Conservation (phyloP, 1,139 yeast genomes). For the Citeromyces hawaiiensis region DNA sequence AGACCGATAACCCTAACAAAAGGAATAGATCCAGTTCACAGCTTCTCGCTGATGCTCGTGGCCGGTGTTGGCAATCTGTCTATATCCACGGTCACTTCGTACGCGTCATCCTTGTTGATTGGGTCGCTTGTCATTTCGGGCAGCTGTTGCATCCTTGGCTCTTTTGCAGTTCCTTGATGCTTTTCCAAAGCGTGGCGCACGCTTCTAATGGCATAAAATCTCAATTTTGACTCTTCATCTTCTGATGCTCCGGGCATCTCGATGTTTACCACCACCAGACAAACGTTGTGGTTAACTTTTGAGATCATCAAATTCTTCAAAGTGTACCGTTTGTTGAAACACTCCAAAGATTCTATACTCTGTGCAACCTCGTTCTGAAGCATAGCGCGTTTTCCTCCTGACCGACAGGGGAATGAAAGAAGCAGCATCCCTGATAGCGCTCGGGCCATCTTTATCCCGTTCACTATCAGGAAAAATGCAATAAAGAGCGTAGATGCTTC, state of each 20-base stretch:
- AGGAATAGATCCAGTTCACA: too few relatives aligned
- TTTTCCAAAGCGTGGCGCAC: slow-evolving; percentile 12
- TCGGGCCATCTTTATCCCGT: slow-evolving; percentile 43
- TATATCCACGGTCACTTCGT: slow-evolving; percentile 45
- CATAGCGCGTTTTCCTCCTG: slow-evolving; percentile 22
- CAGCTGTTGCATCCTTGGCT: slow-evolving; percentile 10
- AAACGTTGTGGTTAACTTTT: slow-evolving; percentile 47
- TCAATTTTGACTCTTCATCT: slow-evolving; percentile 48
- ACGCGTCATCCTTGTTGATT: slow-evolving; percentile 12
- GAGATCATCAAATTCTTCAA: slow-evolving; percentile 39
- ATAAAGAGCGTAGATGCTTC: slow-evolving; percentile 37
- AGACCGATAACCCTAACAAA: too few relatives aligned
- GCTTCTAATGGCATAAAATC: slow-evolving; percentile 39
- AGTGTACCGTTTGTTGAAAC: slow-evolving; percentile 33
- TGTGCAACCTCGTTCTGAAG: slow-evolving; percentile 21
- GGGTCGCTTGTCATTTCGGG: background rate
- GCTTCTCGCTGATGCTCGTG: too few relatives aligned
- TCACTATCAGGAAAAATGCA: slow-evolving; percentile 32
- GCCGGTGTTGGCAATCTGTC: background rate
- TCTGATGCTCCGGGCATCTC: slow-evolving; percentile 56
- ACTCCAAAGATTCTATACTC: slow-evolving; percentile 29
- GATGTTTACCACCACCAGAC: slow-evolving; percentile 40
- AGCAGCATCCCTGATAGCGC: slow-evolving; percentile 37
- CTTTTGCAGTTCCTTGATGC: slow-evolving; percentile 5
- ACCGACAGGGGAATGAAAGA: slow-evolving; percentile 35